These are phyloP conservation scores for Coemansia sp. DNA, from an alignment of 192 early-diverging fungal genomes.

Conservation along the genomic window DNA sequence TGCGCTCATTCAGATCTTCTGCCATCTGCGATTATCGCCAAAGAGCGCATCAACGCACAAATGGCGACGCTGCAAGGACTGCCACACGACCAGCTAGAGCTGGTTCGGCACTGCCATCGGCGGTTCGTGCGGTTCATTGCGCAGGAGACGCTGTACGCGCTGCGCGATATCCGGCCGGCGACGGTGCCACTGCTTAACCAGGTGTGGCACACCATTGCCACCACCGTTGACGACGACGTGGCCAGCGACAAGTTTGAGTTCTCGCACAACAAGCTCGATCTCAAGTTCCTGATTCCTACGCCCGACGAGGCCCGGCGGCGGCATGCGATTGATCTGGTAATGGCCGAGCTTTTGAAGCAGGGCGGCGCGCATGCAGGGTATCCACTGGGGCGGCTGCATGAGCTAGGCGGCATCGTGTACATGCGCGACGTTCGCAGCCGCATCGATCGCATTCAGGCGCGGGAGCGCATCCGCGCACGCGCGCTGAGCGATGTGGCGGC, in stretches of 20 bases:
- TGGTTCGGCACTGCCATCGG: constrained; percentile 44
- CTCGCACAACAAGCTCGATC: constrained; percentile 39
- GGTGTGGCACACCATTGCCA: constrained; percentile 52
- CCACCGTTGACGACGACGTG: constrained; percentile 49
- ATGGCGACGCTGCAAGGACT: constrained; percentile 42
- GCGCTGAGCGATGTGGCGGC: constrained; percentile 11
- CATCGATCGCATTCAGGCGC: constrained; percentile 21
- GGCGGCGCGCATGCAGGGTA: constrained; percentile 7
- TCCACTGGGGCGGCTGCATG: constrained; percentile 29
- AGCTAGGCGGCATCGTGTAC: constrained; percentile 39
- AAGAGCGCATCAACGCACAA: constrained; percentile 38
- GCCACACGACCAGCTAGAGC: constrained; percentile 44
- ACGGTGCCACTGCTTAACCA: constrained; percentile 41
- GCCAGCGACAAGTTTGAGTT: constrained; percentile 41
- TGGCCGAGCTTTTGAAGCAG: constrained; percentile 39
- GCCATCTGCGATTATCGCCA: constrained; percentile 37
- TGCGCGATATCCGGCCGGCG: constrained; percentile 46
- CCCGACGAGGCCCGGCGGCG: constrained; percentile 21
- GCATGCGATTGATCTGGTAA: constrained; percentile 36
- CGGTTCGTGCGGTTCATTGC: constrained; percentile 46
- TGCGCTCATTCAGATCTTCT: constrained; percentile 8
- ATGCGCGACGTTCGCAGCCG: constrained; percentile 50
- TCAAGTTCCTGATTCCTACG: constrained; percentile 33
- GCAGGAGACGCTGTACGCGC: constrained; percentile 45
- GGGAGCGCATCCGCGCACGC: constrained; percentile 14